Base-by-base conservation (phyloP, 2,329 filamentous ascomycete genomes). In the Aspergillus sp. region DNA sequence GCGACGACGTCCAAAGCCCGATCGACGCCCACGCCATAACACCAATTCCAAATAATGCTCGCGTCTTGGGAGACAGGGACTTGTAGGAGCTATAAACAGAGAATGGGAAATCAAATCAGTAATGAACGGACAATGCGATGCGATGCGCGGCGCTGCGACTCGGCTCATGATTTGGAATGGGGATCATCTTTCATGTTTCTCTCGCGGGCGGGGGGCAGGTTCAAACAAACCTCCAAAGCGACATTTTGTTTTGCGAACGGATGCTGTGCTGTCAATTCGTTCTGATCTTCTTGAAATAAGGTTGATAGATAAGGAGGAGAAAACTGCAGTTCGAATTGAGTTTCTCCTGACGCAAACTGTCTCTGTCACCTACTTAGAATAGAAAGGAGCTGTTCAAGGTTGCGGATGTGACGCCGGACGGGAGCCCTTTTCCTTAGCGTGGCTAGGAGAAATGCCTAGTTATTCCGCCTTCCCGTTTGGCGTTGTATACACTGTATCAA, bases 1-100 rank as follows among this genome's bases (percentile, higher is more conserved):
- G 81, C 69, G 93, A 89, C 5, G 89, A 86, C 17, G 90, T 70
- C 70, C 88, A 87, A n/a, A 95, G 81, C 15, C 91, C 93, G 41
- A 86, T 77, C 41, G 80, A 77, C 13, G 90, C 91, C 85, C 91
- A 96, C 34, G 84, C 84, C 69, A 96, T 85, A 64, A 96, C 76
- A 66, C 86, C 89, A 49, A 86, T 72, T 65, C 93, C 93, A 61
- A 96, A 81, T 48, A 87, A 76, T 42, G 90, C 76, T 56, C 89
- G 89, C 22, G 89, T 88, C 65, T 84, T 87, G 17, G 88, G 83
- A 3, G 87, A 78, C 54, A 96, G 86, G 66, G 83, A 85, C 70
- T 83, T 87, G 79, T 92, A 96, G 52, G 86, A 80, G 68, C 87
- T 89, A 55, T 33, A 50, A 15, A 40, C n/a, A 30, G 8, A 19